Percentiles rank a stretch among this genome's conserved stretches.
phyloP scores from a whole-genome alignment of 495 filamentous ascomycete species.

The Neurospora sp. region DNA sequence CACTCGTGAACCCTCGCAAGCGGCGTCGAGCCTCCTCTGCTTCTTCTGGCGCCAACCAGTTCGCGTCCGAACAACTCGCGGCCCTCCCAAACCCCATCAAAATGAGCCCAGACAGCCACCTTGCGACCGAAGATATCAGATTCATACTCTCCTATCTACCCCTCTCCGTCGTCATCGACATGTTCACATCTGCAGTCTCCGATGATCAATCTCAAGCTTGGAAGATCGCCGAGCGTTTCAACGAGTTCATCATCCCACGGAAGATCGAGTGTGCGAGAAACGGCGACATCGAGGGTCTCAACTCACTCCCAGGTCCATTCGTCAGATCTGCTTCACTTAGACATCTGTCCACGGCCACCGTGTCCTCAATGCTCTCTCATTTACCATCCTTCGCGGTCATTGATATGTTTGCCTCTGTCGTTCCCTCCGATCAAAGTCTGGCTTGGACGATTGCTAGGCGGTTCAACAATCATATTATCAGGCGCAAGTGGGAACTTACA shows the following conservation, averaged over 20 bases:
- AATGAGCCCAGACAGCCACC: neutral
- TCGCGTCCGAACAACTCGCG: neutral
- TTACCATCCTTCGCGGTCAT: neutral
- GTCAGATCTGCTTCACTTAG: neutral
- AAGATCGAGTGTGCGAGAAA: neutral
- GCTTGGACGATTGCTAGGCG: neutral
- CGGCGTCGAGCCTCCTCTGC: neutral
- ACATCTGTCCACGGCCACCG: neutral
- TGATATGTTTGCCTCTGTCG: neutral
- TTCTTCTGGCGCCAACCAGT: neutral
- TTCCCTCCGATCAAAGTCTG: neutral
- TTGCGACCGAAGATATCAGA: neutral
- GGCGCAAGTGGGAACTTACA: neutral
- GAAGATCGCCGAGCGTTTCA: neutral
- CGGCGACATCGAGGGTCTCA: neutral
- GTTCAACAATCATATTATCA: neutral
- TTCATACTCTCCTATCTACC: neutral
- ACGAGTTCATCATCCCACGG: neutral
- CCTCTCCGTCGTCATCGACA: neutral
- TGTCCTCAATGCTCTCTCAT: neutral
- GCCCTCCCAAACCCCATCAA: neutral
- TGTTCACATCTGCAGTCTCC: neutral
- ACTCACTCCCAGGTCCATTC: neutral
- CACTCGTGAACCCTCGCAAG: neutral
- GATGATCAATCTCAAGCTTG: neutral